Base-by-base conservation (phyloP, 768 basidiomycete genomes). In the Leccinellum albellum region DNA sequence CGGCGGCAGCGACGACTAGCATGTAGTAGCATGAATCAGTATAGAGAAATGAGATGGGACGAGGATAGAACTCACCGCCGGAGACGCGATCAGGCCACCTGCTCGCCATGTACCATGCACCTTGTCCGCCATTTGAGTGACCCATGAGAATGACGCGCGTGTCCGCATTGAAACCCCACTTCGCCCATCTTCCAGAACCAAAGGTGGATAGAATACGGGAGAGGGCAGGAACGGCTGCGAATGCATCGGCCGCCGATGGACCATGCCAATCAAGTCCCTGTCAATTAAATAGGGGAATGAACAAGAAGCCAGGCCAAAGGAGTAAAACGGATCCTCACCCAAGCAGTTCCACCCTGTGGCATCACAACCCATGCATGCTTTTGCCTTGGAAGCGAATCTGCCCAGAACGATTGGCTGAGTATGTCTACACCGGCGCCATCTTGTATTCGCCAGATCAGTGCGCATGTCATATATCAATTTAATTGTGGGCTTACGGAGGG, bases 261-360 rank as follows among this genome's bases (percentile, higher is more conserved):
- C 93, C 94, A 64, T 92, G 94, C 94, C 94, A 96, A 70, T 97
- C 94, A 45, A 94, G 77, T 1, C 94, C 94, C 90, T 91, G 42
- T 1, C 12, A 9, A 58, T 31, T n/a, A 29, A 29, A 46, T 4
- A 23, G n/a, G n/a, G n/a, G 17, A 46, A 21, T 53, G 35, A 51
- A 17, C 14, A 35, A 50, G 31, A 4, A 31, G 21, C 20, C 47
- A 24, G 33, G 33, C 44, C 4, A 15, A 24, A 45, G 44, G 23
- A 24, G 15, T 46, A 24, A 57, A 42, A 20, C 40, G n/a, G 10
- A 20, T 42, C 20, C 73, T 49, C 67, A 87, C 89, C 94, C 94
- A 96, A 26, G 87, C 81, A 2, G 89, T 94, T 51, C 86, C 76
- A 0, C 94, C 94, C n/a, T 84, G 81, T 0, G 94, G 89, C n/a